A percentile compares a stretch with the other conserved stretches of the same genome.
Conservation (phyloP, 192 early-diverging fungal species). For the Dissophora globulifera region DNA sequence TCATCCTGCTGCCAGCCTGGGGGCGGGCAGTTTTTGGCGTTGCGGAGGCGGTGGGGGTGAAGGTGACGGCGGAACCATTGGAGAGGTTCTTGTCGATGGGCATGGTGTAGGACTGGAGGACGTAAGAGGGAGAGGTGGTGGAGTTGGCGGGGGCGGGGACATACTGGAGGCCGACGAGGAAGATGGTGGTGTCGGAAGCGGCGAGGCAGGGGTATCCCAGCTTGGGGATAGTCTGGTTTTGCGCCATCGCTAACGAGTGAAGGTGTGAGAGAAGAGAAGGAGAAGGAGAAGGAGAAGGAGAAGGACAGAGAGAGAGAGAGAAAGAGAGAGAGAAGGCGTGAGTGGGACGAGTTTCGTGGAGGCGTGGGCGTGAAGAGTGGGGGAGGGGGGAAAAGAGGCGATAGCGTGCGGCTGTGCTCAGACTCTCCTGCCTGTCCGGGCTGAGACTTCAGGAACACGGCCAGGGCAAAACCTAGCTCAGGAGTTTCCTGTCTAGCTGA, state of each 20-base stretch:
- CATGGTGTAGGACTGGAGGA: conserved; percentile 32
- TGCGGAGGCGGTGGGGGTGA: background rate
- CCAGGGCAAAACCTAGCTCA: background rate
- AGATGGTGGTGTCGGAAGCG: background rate
- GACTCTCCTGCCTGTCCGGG: too few species aligned
- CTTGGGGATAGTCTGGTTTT: conserved; percentile 5
- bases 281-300: background rate
- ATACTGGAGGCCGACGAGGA: conserved; percentile 35
- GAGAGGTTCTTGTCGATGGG: conserved; percentile 2
- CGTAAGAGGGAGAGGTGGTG: conserved; percentile 6
- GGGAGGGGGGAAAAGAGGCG: background rate
- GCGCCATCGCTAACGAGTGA: background rate
- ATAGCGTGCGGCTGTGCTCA: background rate
- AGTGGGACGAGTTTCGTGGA: too few species aligned
- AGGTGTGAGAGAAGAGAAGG: background rate
- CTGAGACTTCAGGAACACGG: too few species aligned
- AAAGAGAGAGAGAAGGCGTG: background rate
- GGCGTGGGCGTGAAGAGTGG: background rate
- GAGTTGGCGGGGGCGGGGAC: background rate
- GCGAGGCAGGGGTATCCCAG: conserved; percentile 52
- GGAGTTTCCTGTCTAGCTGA: too few species aligned
- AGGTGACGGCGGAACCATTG: background rate
- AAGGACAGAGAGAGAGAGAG: conserved; percentile 1
- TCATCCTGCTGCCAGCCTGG: conserved; percentile 18
- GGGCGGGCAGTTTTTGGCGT: conserved; percentile 1